Percentiles rank a stretch among this genome's conserved stretches.
Evolutionary conservation across 306 rosid species (phyloP).

Genomic region (Rosa multiflora): DNA sequence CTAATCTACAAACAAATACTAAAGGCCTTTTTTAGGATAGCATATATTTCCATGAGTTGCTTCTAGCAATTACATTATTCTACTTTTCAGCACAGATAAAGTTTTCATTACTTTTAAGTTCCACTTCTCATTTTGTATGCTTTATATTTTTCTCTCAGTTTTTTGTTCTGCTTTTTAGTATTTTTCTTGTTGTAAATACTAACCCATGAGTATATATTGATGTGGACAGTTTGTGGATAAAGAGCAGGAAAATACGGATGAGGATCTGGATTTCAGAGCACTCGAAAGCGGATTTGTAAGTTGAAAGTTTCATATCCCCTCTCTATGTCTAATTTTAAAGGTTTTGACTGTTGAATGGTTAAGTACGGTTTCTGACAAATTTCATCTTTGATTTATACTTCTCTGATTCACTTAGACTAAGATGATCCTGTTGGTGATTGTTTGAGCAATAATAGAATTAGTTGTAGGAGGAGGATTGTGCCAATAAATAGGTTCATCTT

Average conservation of each 20-base stretch:
- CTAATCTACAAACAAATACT: background rate
- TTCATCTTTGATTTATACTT: background rate
- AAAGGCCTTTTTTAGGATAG: background rate
- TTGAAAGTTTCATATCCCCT: constrained; percentile 18
- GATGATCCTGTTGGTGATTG: background rate
- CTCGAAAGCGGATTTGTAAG: constrained; percentile 95
- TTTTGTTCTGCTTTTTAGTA: background rate
- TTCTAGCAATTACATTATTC: background rate
- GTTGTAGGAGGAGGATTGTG: background rate
- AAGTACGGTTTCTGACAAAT: background rate
- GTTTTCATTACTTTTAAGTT: constrained; percentile 1
- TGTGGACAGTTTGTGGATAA: constrained; percentile 79
- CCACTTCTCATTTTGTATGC: constrained; percentile 25
- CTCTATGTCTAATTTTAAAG: background rate
- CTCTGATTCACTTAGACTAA: background rate
- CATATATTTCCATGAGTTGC: background rate
- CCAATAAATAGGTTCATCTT: background rate
- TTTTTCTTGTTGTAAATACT: constrained; percentile 25
- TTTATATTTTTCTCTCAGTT: constrained; percentile 1
- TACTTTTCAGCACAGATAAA: background rate
- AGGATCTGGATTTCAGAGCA: constrained; percentile 84
- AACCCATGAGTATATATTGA: constrained; percentile 14
- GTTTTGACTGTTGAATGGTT: constrained; percentile 7
- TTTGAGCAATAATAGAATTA: background rate
- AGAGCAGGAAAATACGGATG: constrained; percentile 62